phyloP scores from a whole-genome alignment of 495 filamentous ascomycete species.

The Aspergillus indologenus region DNA sequence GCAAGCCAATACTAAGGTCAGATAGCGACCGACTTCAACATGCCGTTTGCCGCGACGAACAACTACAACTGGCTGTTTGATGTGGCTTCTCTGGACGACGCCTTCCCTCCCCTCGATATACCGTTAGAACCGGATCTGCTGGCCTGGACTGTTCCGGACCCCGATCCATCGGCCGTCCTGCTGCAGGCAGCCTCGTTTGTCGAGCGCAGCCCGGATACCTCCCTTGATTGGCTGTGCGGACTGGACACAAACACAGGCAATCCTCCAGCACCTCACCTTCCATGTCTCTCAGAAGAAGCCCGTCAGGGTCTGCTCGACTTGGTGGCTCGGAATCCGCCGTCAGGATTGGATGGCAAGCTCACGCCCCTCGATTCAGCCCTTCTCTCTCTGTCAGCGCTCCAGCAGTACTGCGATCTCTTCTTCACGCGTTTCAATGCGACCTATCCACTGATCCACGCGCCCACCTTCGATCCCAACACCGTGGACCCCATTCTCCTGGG shows the following conservation, averaged over 20 bases:
- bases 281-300: constrained; percentile 30
- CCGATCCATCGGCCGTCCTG: constrained; percentile 16
- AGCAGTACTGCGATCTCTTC: constrained; percentile 52
- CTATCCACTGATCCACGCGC: constrained; percentile 52
- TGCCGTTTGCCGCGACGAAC: constrained; percentile 53
- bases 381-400: constrained; percentile 44
- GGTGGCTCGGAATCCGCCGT: constrained; percentile 39
- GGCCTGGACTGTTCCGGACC: constrained; percentile 4
- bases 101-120: constrained; percentile 31
- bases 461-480: constrained; percentile 47
- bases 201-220: constrained; percentile 10
- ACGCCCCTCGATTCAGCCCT: constrained; percentile 45
- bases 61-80: constrained; percentile 60
- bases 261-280: constrained; percentile 15
- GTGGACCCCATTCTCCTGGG: constrained; percentile 47
- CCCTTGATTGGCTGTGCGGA: constrained; percentile 30
- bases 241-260: constrained; percentile 11
- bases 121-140: constrained; percentile 27
- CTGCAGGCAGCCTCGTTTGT: constrained; percentile 20
- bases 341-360: constrained; percentile 37
- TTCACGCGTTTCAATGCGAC: constrained; percentile 53
- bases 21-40: constrained; percentile 52
- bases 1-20: background rate
- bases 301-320: constrained; percentile 41
- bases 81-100: constrained; percentile 36